phyloP scores from a whole-genome alignment of 306 rosid species.

The Oxytropis ochrocephala region DNA sequence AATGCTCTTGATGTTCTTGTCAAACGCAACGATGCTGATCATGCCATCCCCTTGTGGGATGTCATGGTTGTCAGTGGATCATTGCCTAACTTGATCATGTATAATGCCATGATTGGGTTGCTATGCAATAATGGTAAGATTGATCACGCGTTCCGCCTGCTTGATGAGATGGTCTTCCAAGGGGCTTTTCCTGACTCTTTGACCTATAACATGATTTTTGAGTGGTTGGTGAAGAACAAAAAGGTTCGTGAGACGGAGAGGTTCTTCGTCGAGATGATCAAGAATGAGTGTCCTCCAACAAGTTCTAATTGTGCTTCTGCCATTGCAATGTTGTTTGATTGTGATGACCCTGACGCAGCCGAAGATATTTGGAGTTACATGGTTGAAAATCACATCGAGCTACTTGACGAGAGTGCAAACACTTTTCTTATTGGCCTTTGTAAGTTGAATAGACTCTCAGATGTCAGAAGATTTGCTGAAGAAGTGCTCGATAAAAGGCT shows the following conservation, averaged over 20 bases:
- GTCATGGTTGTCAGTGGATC: slow-evolving; percentile 36
- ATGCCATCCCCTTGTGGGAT: slow-evolving; percentile 59
- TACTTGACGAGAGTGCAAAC: slow-evolving; percentile 52
- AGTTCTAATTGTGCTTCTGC: slow-evolving; percentile 46
- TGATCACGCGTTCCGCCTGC: slow-evolving; percentile 38
- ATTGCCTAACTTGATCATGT: slow-evolving; percentile 51
- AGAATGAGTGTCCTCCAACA: slow-evolving; percentile 54
- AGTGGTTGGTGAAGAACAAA: slow-evolving; percentile 54
- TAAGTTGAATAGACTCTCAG: slow-evolving; percentile 41
- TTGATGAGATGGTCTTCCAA: slow-evolving; percentile 54
- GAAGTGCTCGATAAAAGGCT: slow-evolving; percentile 51
- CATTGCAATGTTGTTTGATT: slow-evolving; percentile 48
- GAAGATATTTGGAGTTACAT: slow-evolving; percentile 52
- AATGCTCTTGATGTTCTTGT: slow-evolving; percentile 46
- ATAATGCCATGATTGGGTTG: slow-evolving; percentile 62
- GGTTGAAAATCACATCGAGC: slow-evolving; percentile 43
- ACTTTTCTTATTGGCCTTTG: slow-evolving; percentile 58
- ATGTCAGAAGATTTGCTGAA: slow-evolving; percentile 41
- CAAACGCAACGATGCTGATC: slow-evolving; percentile 29
- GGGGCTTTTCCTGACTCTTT: slow-evolving; percentile 60
- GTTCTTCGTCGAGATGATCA: slow-evolving; percentile 64
- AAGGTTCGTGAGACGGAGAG: slow-evolving; percentile 34
- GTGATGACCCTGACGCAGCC: slow-evolving; percentile 67
- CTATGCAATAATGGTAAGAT: slow-evolving; percentile 38
- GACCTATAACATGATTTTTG: slow-evolving; percentile 62